Base-by-base conservation (phyloP, 495 filamentous ascomycete species). In the Copromyces sp. region DNA sequence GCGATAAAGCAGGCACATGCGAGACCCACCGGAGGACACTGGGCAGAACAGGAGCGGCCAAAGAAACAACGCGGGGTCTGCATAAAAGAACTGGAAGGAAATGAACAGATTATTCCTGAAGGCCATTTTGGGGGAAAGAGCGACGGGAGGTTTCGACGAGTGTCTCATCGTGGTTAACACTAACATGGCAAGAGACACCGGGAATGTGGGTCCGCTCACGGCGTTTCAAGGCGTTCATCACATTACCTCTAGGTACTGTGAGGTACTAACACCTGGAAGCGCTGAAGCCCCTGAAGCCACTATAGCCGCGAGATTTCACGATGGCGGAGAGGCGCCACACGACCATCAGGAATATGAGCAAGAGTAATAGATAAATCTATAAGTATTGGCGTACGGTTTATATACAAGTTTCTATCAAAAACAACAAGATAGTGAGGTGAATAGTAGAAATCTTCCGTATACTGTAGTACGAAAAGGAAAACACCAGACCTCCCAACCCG, bases 111-210 rank as follows among this genome's bases (percentile, higher is more conserved):
- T 16, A 8, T 16, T 5, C 12, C 3, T 0, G 5, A 29, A 5
- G 12, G 4, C 1, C 0, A 32, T 0, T 16, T 3, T 2, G 0
- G 2, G 1, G 12, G 1, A 2, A 61, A 61, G 11, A 3, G 4
- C 53, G 2, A n/a, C n/a, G n/a, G n/a, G n/a, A 61, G 5, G 32
- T 61, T 61, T 61, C 53, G 5, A 7, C 3, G 53, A 61, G 53
- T 61, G 53, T 32, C 24, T 32, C 11, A 6, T 32, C 5, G 12
- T 32, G 4, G 24, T 61, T 61, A 61, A 4, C 53, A 61, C 53
- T 61, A 32, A 61, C 12, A 61, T 9, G 11, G 11, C 1, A 24
- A 61, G 12, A 47, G 44, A 47, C 12, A 17, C 2, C 24, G 24
- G 24, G 24, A 24, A 24, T 24, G 24, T 1, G 39, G 39, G 39